Evolutionary conservation across 495 filamentous ascomycete species (phyloP).

Genomic region (Hyaloscypha hepaticicola): DNA sequence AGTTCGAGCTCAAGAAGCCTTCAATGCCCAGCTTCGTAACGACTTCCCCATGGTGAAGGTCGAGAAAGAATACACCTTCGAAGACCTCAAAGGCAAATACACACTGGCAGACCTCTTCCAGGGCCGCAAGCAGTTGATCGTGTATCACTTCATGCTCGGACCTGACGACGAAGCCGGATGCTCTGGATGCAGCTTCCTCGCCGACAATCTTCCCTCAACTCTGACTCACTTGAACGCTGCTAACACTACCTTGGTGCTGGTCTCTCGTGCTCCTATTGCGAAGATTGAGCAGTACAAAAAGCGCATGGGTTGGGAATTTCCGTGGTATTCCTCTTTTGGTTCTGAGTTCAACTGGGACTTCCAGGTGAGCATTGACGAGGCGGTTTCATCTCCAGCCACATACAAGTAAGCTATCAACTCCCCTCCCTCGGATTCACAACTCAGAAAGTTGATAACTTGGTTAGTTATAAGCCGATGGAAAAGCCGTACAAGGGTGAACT

Average conservation of each 20-base stretch:
- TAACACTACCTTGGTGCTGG: conserved; percentile 38
- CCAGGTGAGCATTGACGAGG: conserved; percentile 33
- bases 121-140: conserved; percentile 42
- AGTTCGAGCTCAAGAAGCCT: conserved; percentile 32
- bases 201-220: conserved; percentile 41
- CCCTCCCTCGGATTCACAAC: neutral
- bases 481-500: conserved; percentile 32
- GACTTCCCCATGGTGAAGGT: conserved; percentile 43
- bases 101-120: conserved; percentile 41
- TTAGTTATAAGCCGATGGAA: neutral
- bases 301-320: conserved; percentile 44
- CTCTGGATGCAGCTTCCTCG: conserved; percentile 39
- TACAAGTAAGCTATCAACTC: conserved; percentile 36
- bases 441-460: neutral
- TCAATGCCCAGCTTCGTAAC: conserved; percentile 35
- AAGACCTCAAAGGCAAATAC: conserved; percentile 35
- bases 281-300: conserved; percentile 40
- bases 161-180: conserved; percentile 38
- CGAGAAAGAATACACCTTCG: conserved; percentile 39
- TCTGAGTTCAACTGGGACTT: conserved; percentile 41
- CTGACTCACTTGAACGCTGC: conserved; percentile 37
- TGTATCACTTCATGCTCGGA: conserved; percentile 50
- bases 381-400: conserved; percentile 18
- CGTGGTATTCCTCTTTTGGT: conserved; percentile 38
- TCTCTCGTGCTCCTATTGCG: conserved; percentile 39